Evolutionary conservation across 345 rosid genomes (phyloP).

Genomic region (Lagerstroemia speciosa): DNA sequence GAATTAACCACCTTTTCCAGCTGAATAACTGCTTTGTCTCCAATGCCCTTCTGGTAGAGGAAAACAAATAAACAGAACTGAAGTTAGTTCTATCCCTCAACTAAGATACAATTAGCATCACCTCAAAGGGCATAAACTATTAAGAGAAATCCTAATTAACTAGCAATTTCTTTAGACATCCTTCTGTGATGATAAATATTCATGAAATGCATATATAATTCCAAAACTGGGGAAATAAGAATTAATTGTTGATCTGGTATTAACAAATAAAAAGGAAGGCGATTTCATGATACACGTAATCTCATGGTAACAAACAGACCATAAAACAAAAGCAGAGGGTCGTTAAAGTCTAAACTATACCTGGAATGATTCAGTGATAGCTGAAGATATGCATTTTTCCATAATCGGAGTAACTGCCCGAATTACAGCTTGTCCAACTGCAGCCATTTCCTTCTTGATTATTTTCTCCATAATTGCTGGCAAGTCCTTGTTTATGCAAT

Average conservation of each 20-base stretch:
- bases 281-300: neutral
- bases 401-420: conserved; percentile 43
- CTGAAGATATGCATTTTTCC: conserved; percentile 49
- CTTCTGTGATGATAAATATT: neutral
- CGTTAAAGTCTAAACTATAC: conserved; percentile 15
- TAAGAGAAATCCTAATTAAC: neutral
- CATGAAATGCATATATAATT: neutral
- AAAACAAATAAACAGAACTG: conserved; percentile 9
- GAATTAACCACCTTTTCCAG: conserved; percentile 54
- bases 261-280: neutral
- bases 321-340: neutral
- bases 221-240: too few relatives aligned
- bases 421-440: conserved; percentile 39
- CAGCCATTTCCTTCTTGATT: conserved; percentile 51
- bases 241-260: too few relatives aligned
- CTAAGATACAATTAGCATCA: neutral
- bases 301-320: neutral
- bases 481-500: conserved; percentile 45
- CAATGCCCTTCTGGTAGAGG: conserved; percentile 54
- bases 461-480: conserved; percentile 41
- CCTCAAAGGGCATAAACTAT: neutral
- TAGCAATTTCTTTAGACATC: neutral
- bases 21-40: conserved; percentile 57
- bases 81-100: neutral
- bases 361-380: conserved; percentile 65